Base-by-base conservation (phyloP, 2,329 filamentous ascomycete genomes). In the Stachybotrys elegans region DNA sequence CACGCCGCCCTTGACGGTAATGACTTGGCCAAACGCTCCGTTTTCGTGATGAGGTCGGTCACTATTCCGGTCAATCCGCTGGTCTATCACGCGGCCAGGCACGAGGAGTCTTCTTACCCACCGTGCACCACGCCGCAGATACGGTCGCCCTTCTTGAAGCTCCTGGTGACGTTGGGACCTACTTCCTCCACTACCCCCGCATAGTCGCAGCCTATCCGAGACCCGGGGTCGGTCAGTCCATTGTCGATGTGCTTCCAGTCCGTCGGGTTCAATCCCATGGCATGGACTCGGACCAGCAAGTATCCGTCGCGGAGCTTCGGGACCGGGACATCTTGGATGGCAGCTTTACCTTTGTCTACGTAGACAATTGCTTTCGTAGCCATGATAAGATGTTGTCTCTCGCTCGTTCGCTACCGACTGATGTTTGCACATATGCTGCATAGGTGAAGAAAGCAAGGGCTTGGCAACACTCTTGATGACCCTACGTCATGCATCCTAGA, bases 121-220 rank as follows among this genome's bases (percentile, higher is more conserved):
- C 69, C 70, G 42, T 70, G 65, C 4, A 53, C 56, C 5, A 63
- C 54, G 5, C 72, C 73, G 17, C 59, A 54, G 31, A 75, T 61
- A 27, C 71, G 67, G 48, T 77, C 73, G 2, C 74, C 73, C 47
- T 65, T 66, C 55, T 67, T 66, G 45, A 73, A 68, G 13, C 6
- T 6, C 49, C 69, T 68, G 21, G 59, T 68, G 23, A 73, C 66
- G 16, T 60, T 63, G 3, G 56, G 45, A 12, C 72, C 73, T 25
- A 76, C 61, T 44, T 71, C 63, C 41, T 71, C 64, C 2, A 76
- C 67, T 16, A 69, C 51, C 37, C 73, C 73, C 25, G 67, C 67
- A 40, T 69, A 75, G 51, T 76, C 73, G 43, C 65, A 72, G n/a
- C 70, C 72, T 31, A 63, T 44, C 21, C 54, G 48, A 5, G 47